Percentiles rank a stretch among this genome's conserved stretches.
phyloP scores from a whole-genome alignment of 129 eudicot species.

The Flaveria brownii region DNA sequence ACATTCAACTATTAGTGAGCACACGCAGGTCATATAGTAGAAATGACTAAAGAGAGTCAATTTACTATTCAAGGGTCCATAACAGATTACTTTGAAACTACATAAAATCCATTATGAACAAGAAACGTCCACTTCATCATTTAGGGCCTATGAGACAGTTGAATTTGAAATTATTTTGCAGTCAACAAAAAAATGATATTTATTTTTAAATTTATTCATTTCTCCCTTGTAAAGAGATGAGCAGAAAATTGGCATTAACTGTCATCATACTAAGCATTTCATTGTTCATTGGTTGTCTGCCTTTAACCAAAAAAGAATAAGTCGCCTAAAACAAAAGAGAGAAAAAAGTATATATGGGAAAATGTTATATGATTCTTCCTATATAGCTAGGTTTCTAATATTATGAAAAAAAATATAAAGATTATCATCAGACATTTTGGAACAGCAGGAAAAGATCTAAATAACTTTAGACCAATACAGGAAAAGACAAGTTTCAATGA shows the following conservation, averaged over 20 bases:
- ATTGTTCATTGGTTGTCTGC: neutral
- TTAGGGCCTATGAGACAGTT: neutral
- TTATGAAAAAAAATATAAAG: neutral
- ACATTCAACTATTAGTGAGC: neutral
- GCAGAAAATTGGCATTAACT: neutral
- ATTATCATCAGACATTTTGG: neutral
- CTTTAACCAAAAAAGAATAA: neutral
- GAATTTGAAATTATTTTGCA: neutral
- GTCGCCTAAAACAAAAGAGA: neutral
- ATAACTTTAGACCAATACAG: neutral
- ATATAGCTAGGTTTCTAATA: neutral
- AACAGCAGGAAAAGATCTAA: neutral
- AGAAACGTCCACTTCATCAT: slow-evolving; percentile 3
- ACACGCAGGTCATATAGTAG: neutral
- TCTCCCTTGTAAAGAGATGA: slow-evolving; percentile 15
- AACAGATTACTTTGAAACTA: neutral
- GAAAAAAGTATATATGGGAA: neutral
- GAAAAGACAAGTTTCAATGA: neutral
- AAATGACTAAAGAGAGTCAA: neutral
- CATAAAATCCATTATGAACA: neutral
- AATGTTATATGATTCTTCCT: slow-evolving; percentile 3
- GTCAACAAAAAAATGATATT: neutral
- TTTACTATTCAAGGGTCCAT: neutral
- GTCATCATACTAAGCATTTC: neutral
- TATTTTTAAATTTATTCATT: neutral